Percentiles rank a stretch among this genome's conserved stretches.
phyloP scores from a whole-genome alignment of 805 yeast genomes.

The Ogataea pilisensis region DNA sequence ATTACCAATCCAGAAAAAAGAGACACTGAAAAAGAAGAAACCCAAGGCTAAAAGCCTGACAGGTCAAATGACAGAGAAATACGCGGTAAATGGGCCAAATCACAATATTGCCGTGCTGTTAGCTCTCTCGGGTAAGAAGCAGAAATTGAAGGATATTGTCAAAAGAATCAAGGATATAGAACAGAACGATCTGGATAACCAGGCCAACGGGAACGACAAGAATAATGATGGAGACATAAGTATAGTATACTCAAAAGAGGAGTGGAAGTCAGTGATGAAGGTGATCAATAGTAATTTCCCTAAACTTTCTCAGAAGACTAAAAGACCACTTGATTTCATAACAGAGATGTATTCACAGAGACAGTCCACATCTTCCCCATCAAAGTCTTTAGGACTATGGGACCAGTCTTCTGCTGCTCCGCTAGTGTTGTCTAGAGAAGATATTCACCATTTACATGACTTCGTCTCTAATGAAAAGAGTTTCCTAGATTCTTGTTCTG shows the following conservation, averaged over 20 bases:
- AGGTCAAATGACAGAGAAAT: conserved; percentile 20
- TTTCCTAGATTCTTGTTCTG: conserved; percentile 15
- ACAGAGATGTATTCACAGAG: conserved; percentile 19
- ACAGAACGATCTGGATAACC: not conserved
- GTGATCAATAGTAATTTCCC: conserved; percentile 24
- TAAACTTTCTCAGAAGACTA: conserved; percentile 22
- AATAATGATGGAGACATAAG: conserved; percentile 8
- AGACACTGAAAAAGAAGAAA: not conserved
- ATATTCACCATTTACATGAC: conserved; percentile 16
- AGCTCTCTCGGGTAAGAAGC: conserved; percentile 29
- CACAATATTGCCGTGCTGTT: conserved; percentile 18
- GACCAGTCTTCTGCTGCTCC: conserved; percentile 18
- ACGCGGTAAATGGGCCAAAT: conserved; percentile 6
- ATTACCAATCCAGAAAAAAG: not conserved
- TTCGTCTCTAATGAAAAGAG: conserved; percentile 13
- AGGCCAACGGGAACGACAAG: not conserved
- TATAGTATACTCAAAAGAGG: conserved; percentile 25
- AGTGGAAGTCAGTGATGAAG: conserved; percentile 26
- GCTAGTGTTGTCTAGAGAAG: conserved; percentile 14
- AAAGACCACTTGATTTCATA: conserved; percentile 21
- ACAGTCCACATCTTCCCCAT: not conserved
- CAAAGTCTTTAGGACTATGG: conserved; percentile 10
- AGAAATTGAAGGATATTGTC: conserved; percentile 27
- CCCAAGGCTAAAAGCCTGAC: conserved; percentile 21
- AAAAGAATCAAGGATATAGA: conserved; percentile 18